These are phyloP conservation scores for Insectozyma bohioensis DNA, from an alignment of 1,139 yeast genomes.

Conservation along the genomic window DNA sequence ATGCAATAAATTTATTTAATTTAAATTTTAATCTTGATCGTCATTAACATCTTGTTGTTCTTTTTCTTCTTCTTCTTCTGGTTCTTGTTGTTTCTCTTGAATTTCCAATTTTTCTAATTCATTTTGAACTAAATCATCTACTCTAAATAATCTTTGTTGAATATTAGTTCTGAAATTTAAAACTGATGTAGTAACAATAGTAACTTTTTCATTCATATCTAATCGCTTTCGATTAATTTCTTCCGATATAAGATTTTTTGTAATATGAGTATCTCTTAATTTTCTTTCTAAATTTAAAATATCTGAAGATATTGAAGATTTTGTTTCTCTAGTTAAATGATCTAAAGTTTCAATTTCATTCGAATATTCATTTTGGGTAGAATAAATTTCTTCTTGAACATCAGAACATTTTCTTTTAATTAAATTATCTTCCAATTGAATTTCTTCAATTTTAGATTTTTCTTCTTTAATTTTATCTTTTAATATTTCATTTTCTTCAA, in stretches of 20 bases:
- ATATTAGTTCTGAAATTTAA: constrained; percentile 65
- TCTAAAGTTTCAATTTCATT: constrained; percentile 68
- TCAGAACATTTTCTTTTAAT: constrained; percentile 58
- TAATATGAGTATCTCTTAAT: constrained; percentile 54
- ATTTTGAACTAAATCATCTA: constrained; percentile 41
- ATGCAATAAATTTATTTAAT: not conserved
- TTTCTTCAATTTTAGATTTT: constrained; percentile 26
- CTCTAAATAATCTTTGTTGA: constrained; percentile 57
- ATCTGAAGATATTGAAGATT: constrained; percentile 54
- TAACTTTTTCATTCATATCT: constrained; percentile 52
- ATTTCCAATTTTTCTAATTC: constrained; percentile 11
- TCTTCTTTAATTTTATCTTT: constrained; percentile 8
- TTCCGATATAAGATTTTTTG: constrained; percentile 52
- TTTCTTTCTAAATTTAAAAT: constrained; percentile 55
- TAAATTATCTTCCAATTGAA: constrained; percentile 57
- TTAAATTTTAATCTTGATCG: not conserved
- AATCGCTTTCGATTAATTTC: constrained; percentile 49
- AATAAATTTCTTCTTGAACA: constrained; percentile 54
- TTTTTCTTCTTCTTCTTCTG: too few species aligned
- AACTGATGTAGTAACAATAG: constrained; percentile 55
- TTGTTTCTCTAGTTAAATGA: constrained; percentile 56
- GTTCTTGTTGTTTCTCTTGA: too few species aligned
- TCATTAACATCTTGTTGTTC: too few species aligned
- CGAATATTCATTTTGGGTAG: constrained; percentile 53
- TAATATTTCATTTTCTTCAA: constrained; percentile 7